Evolutionary conservation across 768 basidiomycete species (phyloP).

Genomic region (Tulasnella sp.): DNA sequence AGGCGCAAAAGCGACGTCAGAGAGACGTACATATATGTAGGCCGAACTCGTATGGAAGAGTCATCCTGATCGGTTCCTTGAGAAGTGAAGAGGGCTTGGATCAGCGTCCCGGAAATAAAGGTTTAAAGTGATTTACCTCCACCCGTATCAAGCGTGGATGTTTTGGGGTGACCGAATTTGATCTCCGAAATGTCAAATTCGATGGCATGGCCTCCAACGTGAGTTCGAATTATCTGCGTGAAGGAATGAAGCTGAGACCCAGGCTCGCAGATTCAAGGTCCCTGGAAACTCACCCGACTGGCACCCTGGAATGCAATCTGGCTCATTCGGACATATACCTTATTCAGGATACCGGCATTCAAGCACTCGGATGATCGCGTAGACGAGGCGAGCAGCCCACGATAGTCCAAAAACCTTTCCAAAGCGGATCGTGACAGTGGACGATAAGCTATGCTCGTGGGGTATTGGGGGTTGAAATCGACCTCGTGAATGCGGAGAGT

Average conservation of each 20-base stretch:
- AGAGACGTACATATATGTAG: conserved; percentile 39
- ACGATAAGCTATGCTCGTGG: conserved; percentile 61
- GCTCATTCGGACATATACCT: conserved; percentile 62
- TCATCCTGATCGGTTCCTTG: conserved; percentile 57
- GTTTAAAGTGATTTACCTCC: conserved; percentile 34
- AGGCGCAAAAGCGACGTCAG: background rate
- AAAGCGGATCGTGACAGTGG: conserved; percentile 58
- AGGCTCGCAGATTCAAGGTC: background rate
- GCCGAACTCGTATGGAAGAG: conserved; percentile 49
- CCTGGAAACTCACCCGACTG: conserved; percentile 38
- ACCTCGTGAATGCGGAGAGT: conserved; percentile 41
- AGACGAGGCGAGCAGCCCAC: conserved; percentile 47
- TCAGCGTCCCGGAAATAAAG: background rate
- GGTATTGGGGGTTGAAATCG: conserved; percentile 67
- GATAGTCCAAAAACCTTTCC: conserved; percentile 55
- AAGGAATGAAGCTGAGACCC: background rate
- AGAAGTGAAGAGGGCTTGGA: background rate
- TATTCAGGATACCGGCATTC: conserved; percentile 61
- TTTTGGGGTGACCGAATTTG: conserved; percentile 40
- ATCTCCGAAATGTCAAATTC: conserved; percentile 59
- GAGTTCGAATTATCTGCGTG: conserved; percentile 52
- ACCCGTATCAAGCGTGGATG: conserved; percentile 55
- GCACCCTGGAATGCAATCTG: conserved; percentile 54
- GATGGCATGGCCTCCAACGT: conserved; percentile 44
- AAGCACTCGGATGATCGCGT: conserved; percentile 43